Base-by-base conservation (phyloP, 495 filamentous ascomycete genomes). In the Aspergillus taichungensis region DNA sequence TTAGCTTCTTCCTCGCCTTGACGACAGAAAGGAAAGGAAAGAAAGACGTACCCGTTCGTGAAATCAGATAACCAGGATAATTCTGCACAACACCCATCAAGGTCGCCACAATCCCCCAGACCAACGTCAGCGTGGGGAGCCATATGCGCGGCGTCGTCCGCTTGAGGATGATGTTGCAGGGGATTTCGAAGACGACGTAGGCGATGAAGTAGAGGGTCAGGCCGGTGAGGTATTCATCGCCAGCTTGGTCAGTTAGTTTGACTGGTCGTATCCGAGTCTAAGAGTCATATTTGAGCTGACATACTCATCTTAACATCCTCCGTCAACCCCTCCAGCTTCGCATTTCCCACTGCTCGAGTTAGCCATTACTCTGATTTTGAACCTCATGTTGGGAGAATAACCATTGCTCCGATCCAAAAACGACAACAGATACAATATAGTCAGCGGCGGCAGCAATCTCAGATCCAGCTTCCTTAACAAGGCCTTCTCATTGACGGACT, bases 351-450 rank as follows among this genome's bases (percentile, higher is more conserved):
- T 74, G 42, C 27, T 37, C 12, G 5, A 0, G 18, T 60, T 30
- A 60, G 51, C 37, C 32, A 8, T 5, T 69, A 57, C 12, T 33
- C n/a, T 27, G 13, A 29, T 30, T 8, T n/a, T 14, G 13, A 8
- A 30, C 6, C 8, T 6, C 5, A 29, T 24, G 18, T 24, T 24
- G 27, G 14, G 3, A 13, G 10, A 34, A 53, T 11, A 63, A 81
- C 78, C 81, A 67, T 88, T 89, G 60, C 79, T 84, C 42, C 84
- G 72, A 53, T 88, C 84, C 13, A 89, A 63, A 46, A 89, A 88
- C 5, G 82, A 87, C 5, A 87, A 61, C 11, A 88, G 64, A 54
- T 87, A 89, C 13, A 89, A 59, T 2, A 87, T 55, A 1, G 80
- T 81, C 24, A 88, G 65, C 0, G 80, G 77, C 6, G 85, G 85